Conservation (phyloP, 2,329 filamentous ascomycete species). For the Pyricularia grisea region DNA sequence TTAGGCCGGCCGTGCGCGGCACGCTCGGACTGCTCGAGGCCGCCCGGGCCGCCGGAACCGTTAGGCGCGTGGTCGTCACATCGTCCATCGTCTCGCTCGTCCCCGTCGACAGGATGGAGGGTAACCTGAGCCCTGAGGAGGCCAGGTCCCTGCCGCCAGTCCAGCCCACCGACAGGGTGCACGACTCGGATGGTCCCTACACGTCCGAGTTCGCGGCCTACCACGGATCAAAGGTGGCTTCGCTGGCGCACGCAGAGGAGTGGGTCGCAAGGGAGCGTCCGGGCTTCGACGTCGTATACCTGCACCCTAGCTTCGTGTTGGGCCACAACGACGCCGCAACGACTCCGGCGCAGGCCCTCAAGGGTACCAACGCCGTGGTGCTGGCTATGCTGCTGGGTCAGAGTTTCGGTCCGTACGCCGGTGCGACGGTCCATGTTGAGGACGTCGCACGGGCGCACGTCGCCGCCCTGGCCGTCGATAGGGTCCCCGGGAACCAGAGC, state of each 20-base stretch:
- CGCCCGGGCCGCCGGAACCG: slow-evolving; percentile 7
- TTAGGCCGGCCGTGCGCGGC: slow-evolving; percentile 11
- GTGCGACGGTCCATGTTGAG: slow-evolving; percentile 25
- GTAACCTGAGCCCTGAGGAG: not conserved
- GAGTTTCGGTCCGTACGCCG: slow-evolving; percentile 14
- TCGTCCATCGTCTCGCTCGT: slow-evolving; percentile 19
- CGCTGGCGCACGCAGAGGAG: slow-evolving; percentile 21
- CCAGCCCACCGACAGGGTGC: slow-evolving; percentile 12
- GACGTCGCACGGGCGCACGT: slow-evolving; percentile 29
- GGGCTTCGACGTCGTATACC: slow-evolving; percentile 23
- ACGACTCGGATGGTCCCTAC: slow-evolving; percentile 16
- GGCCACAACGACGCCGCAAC: slow-evolving; percentile 24
- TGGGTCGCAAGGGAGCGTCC: slow-evolving; percentile 23
- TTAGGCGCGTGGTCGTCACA: slow-evolving; percentile 11
- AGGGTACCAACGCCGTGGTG: slow-evolving; percentile 24
- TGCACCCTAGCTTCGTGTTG: slow-evolving; percentile 25
- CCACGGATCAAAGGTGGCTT: slow-evolving; percentile 23
- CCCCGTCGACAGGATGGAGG: slow-evolving; percentile 12
- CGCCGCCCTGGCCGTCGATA: slow-evolving; percentile 22
- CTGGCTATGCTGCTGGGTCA: slow-evolving; percentile 23
- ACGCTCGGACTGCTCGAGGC: slow-evolving; percentile 10
- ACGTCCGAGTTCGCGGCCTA: slow-evolving; percentile 23
- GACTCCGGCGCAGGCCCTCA: slow-evolving; percentile 16
- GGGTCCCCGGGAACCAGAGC: slow-evolving; percentile 23
- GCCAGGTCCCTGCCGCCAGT: slow-evolving; percentile 27